A percentile compares a stretch with the other conserved stretches of the same genome.
These are phyloP conservation scores for Adenanthera pavonina DNA, from an alignment of 306 rosid species.

Conservation along the genomic window DNA sequence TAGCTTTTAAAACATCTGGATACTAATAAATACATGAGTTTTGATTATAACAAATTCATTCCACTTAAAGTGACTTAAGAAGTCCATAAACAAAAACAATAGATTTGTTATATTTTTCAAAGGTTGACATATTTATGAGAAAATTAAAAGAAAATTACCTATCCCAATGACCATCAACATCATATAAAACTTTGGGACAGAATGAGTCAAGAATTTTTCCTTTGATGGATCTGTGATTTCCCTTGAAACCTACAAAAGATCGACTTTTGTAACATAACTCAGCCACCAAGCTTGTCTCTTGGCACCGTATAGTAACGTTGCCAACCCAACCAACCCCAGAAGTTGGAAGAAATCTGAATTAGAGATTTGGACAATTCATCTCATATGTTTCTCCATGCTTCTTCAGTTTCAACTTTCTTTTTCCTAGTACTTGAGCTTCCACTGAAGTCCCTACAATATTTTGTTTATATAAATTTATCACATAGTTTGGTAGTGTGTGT, in stretches of 20 bases:
- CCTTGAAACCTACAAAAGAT: slow-evolving; percentile 65
- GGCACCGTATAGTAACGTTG: slow-evolving; percentile 59
- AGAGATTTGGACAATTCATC: slow-evolving; percentile 71
- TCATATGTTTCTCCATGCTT: slow-evolving; percentile 85
- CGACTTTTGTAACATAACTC: slow-evolving; percentile 59
- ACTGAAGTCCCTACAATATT: neutral
- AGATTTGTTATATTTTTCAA: too few species aligned
- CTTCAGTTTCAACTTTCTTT: slow-evolving; percentile 66
- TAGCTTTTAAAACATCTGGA: too few species aligned
- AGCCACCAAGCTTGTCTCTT: slow-evolving; percentile 73
- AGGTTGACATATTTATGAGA: too few species aligned
- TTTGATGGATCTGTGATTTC: slow-evolving; percentile 57
- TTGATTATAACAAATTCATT: too few species aligned
- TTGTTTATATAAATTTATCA: neutral
- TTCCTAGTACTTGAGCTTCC: slow-evolving; percentile 61
- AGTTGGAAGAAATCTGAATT: slow-evolving; percentile 68
- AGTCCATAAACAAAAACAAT: too few species aligned
- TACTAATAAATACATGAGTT: too few species aligned
- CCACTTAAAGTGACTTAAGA: too few species aligned
- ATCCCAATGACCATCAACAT: slow-evolving; percentile 75
- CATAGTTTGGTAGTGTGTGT: neutral
- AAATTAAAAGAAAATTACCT: neutral
- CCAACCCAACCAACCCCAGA: slow-evolving; percentile 78
- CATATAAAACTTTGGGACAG: slow-evolving; percentile 58
- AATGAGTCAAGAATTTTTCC: slow-evolving; percentile 71